Evolutionary conservation across 768 basidiomycete species (phyloP).

Genomic region (Suillus tomentosus): DNA sequence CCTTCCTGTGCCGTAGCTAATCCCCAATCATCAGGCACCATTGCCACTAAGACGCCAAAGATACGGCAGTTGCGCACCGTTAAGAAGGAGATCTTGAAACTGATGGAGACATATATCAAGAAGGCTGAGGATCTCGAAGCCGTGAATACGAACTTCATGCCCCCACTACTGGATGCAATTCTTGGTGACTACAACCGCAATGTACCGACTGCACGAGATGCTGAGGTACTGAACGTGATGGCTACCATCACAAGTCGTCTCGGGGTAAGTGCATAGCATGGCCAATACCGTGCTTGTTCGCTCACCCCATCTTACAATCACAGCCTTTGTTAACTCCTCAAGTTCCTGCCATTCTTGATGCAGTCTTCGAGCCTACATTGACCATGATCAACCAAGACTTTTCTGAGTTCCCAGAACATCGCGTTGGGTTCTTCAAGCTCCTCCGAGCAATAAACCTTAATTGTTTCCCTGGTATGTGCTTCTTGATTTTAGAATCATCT

Average conservation of each 20-base stretch:
- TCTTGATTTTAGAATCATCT: constrained; percentile 1
- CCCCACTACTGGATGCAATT: constrained; percentile 93
- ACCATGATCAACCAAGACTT: constrained; percentile 99
- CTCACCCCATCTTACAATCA: constrained; percentile 3
- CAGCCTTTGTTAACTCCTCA: constrained; percentile 88
- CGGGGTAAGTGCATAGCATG: constrained; percentile 59
- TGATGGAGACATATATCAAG: constrained; percentile 97
- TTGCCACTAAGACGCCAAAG: constrained; percentile 97
- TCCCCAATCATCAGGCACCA: constrained; percentile 53
- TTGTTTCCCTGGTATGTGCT: constrained; percentile 85
- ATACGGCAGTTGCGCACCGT: constrained; percentile 92
- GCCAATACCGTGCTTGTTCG: constrained; percentile 12
- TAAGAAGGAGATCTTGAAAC: constrained; percentile 96
- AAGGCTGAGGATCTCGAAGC: constrained; percentile 96
- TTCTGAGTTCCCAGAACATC: constrained; percentile 97
- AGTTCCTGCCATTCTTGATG: constrained; percentile 93
- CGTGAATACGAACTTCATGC: constrained; percentile 90
- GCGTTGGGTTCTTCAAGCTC: constrained; percentile 95
- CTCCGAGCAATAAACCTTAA: constrained; percentile 88
- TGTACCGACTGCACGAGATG: constrained; percentile 90
- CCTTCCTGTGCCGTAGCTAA: constrained; percentile 6
- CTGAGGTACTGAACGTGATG: constrained; percentile 97
- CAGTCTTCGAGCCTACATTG: constrained; percentile 95
- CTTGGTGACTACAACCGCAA: constrained; percentile 97
- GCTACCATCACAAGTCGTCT: constrained; percentile 88